Evolutionary conservation across 2,329 filamentous ascomycete genomes (phyloP).

Genomic region (Apiospora aurea): DNA sequence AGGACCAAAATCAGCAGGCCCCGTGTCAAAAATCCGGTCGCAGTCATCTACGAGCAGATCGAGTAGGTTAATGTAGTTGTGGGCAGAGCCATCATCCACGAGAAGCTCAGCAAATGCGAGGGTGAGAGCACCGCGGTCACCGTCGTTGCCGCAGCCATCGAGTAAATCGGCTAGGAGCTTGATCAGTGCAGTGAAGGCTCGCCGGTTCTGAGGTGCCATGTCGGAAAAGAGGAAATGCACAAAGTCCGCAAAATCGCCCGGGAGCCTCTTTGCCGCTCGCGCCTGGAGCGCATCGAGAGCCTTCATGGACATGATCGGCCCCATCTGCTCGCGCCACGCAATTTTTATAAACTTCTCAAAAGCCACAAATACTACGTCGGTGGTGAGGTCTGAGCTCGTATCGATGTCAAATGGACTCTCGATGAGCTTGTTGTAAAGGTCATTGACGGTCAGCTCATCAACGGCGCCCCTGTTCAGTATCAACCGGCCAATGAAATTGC

Average conservation of each 20-base stretch:
- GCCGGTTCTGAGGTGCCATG: slow-evolving; percentile 73
- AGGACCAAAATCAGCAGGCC: slow-evolving; percentile 42
- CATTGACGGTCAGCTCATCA: slow-evolving; percentile 84
- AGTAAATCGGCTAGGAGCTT: slow-evolving; percentile 87
- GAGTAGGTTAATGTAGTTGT: slow-evolving; percentile 85
- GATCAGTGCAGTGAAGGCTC: slow-evolving; percentile 84
- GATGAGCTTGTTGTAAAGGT: slow-evolving; percentile 86
- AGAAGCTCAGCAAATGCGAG: slow-evolving; percentile 88
- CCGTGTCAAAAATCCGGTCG: slow-evolving; percentile 83
- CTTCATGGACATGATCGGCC: slow-evolving; percentile 77
- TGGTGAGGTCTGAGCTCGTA: slow-evolving; percentile 74
- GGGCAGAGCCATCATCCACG: slow-evolving; percentile 77
- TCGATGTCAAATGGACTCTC: slow-evolving; percentile 84
- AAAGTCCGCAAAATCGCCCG: slow-evolving; percentile 76
- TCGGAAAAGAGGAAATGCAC: slow-evolving; percentile 69
- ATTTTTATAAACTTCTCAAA: slow-evolving; percentile 93
- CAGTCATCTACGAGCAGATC: slow-evolving; percentile 91
- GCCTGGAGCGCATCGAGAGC: slow-evolving; percentile 78
- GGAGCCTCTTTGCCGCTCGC: slow-evolving; percentile 68
- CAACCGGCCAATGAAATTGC: slow-evolving; percentile 81
- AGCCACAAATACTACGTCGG: slow-evolving; percentile 87
- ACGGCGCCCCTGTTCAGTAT: slow-evolving; percentile 73
- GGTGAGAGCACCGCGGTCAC: slow-evolving; percentile 86
- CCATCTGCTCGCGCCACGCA: slow-evolving; percentile 89
- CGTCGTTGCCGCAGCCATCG: slow-evolving; percentile 89